Evolutionary conservation across 192 early-diverging fungal species (phyloP).

Genomic region (Phycomyces blakesleeanus): DNA sequence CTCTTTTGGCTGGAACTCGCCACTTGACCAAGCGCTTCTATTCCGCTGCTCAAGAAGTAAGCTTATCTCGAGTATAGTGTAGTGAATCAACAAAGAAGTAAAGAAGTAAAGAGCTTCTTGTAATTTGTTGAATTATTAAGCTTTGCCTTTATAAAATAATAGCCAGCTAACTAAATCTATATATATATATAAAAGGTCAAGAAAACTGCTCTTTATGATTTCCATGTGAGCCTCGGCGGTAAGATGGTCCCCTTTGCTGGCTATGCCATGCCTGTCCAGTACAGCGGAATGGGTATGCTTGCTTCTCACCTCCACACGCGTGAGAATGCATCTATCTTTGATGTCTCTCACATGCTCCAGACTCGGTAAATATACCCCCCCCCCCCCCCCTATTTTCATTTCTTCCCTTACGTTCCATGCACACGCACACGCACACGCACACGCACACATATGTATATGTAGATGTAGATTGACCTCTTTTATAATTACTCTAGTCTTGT

Average conservation of each 20-base stretch:
- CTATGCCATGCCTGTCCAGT: slow-evolving; percentile 95
- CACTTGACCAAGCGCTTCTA: slow-evolving; percentile 11
- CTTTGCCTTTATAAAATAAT: neutral
- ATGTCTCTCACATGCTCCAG: slow-evolving; percentile 98
- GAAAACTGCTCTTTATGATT: slow-evolving; percentile 86
- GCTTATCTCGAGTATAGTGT: no score
- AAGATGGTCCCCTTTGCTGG: slow-evolving; percentile 99
- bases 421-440: no score
- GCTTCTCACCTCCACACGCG: slow-evolving; percentile 90
- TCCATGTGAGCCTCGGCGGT: slow-evolving; percentile 86
- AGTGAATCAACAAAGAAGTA: no score
- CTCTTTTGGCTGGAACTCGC: neutral
- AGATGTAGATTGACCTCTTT: no score
- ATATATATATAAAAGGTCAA: slow-evolving; percentile 41
- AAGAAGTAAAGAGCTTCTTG: no score
- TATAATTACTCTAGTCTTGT: slow-evolving; percentile 52
- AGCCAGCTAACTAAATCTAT: neutral
- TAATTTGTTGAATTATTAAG: neutral
- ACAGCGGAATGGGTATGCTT: slow-evolving; percentile 77
- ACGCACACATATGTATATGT: no score
- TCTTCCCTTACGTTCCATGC: no score
- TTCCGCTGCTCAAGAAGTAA: slow-evolving; percentile 16
- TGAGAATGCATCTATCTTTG: slow-evolving; percentile 88
- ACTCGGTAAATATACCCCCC: slow-evolving; percentile 67
- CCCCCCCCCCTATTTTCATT: no score